phyloP scores from a whole-genome alignment of 139 green algal species.

The Deuterostichococcus epilithicus region DNA sequence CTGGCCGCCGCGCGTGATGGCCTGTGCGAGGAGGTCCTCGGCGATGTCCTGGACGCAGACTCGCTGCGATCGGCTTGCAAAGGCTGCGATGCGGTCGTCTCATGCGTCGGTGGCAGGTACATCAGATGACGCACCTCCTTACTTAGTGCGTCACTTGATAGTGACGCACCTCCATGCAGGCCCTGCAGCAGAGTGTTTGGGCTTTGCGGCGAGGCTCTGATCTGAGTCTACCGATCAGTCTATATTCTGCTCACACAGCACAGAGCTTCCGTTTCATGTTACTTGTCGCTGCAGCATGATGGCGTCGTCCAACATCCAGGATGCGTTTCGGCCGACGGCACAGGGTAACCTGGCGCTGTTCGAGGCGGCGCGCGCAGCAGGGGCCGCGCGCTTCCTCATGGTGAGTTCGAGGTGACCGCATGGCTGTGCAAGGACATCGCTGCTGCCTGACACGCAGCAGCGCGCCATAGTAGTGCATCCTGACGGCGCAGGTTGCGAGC shows the following conservation, averaged over 20 bases:
- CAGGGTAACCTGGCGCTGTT: not conserved
- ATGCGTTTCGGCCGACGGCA: not conserved
- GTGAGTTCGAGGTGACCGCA: no score
- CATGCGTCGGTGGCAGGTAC: not conserved
- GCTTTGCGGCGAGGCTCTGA: no score
- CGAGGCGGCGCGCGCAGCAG: not conserved
- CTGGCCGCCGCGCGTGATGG: not conserved
- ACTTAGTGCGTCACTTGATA: no score
- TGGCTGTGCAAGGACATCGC: no score
- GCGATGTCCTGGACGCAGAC: not conserved
- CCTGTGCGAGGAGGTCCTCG: not conserved
- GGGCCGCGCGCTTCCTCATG: not conserved
- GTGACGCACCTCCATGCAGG: no score
- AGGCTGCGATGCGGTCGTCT: not conserved
- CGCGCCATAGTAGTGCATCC: no score
- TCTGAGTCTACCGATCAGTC: no score
- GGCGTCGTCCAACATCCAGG: not conserved
- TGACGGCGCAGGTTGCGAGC: no score
- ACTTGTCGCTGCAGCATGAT: not conserved
- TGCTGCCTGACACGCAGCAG: no score
- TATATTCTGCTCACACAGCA: no score
- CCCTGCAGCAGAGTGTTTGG: no score
- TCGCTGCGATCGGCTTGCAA: not conserved
- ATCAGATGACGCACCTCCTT: no score
- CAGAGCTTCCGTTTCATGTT: not conserved